A percentile compares a stretch with the other conserved stretches of the same genome.
phyloP scores from a whole-genome alignment of 768 basidiomycete species.

The Dacryopinax spathularia region DNA sequence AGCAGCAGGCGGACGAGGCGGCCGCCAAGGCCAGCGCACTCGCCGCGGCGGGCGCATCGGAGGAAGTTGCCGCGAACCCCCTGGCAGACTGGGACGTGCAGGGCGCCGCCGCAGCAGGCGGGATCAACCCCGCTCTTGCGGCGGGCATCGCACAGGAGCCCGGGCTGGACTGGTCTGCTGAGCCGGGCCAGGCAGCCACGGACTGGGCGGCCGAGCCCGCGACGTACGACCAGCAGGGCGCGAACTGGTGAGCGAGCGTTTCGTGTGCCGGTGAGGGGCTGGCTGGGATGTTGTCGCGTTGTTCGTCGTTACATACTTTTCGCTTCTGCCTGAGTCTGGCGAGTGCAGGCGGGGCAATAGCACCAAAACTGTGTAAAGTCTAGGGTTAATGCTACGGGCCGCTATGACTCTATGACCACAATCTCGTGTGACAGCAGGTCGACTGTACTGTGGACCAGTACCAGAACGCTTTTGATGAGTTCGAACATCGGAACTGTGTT shows the following conservation, averaged over 20 bases:
- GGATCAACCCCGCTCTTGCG: conserved; percentile 16
- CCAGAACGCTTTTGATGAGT: too few species aligned
- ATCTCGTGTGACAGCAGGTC: neutral
- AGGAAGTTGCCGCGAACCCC: conserved; percentile 33
- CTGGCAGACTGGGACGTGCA: conserved; percentile 51
- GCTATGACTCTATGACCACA: neutral
- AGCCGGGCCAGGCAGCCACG: conserved; percentile 36
- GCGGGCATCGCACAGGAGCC: conserved; percentile 11
- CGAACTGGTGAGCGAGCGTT: too few species aligned
- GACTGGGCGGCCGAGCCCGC: conserved; percentile 86
- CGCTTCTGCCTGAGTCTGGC: neutral
- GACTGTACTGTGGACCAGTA: neutral
- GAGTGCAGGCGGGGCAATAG: neutral
- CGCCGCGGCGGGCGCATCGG: conserved; percentile 39
- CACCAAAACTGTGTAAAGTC: conserved; percentile 3
- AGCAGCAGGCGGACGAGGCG: conserved; percentile 88
- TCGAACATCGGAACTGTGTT: neutral
- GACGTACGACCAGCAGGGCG: conserved; percentile 4
- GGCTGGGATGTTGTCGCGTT: neutral
- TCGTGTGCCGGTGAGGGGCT: too few species aligned
- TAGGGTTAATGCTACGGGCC: neutral
- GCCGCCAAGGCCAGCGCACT: conserved; percentile 55
- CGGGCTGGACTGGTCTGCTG: conserved; percentile 69
- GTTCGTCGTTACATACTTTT: neutral
- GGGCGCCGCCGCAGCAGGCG: neutral